These are phyloP conservation scores for Russula lepida DNA, from an alignment of 768 basidiomycete genomes.

Conservation along the genomic window DNA sequence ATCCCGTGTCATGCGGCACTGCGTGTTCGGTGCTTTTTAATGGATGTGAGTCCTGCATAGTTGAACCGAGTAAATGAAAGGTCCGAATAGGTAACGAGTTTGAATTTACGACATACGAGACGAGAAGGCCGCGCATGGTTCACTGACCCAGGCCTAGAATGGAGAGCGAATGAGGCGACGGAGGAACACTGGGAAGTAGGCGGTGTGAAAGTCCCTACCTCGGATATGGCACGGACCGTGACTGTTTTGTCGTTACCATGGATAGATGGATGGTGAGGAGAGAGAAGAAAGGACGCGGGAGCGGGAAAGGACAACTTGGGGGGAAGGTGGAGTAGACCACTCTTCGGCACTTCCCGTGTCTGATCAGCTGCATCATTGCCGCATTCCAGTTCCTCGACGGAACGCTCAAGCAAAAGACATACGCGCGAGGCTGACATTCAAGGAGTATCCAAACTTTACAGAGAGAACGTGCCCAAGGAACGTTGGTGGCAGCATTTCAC, in stretches of 20 bases:
- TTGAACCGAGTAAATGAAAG: constrained; percentile 1
- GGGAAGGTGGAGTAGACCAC: background rate
- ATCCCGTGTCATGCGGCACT: background rate
- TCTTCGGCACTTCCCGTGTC: constrained; percentile 15
- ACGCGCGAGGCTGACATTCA: constrained; percentile 12
- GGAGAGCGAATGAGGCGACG: constrained; percentile 12
- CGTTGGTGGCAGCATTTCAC: constrained; percentile 8
- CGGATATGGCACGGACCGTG: constrained; percentile 4
- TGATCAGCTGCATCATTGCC: constrained; percentile 2
- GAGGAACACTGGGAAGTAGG: constrained; percentile 1
- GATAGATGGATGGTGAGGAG: constrained; percentile 2
- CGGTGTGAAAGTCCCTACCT: constrained; percentile 9
- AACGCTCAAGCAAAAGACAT: constrained; percentile 7
- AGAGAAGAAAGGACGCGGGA: constrained; percentile 2
- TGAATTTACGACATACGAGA: constrained; percentile 13
- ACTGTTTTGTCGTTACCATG: constrained; percentile 17
- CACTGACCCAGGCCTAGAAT: constrained; percentile 13
- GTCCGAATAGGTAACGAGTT: background rate
- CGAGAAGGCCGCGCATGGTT: constrained; percentile 12
- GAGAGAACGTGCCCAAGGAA: constrained; percentile 10
- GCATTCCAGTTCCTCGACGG: constrained; percentile 4
- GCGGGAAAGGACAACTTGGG: background rate
- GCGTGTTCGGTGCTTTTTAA: constrained; percentile 6
- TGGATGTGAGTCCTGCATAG: background rate
- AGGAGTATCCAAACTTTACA: constrained; percentile 9